Evolutionary conservation across 1,284 basidiomycete species (phyloP).

Genomic region (Xanthoconium separans): DNA sequence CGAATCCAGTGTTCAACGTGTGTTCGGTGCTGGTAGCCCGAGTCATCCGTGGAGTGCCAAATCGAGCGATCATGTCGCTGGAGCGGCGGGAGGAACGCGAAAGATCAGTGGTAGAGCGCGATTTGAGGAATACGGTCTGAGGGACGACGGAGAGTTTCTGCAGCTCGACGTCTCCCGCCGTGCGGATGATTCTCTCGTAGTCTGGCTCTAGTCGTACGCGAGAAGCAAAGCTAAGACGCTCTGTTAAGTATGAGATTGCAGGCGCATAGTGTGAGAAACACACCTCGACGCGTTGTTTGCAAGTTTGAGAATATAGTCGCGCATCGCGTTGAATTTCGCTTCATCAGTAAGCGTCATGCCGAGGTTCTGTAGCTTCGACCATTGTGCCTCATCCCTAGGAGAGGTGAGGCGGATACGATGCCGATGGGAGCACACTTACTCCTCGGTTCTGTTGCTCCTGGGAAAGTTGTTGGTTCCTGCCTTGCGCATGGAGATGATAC

Average conservation of each 20-base stretch:
- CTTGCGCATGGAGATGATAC: slow-evolving; percentile 61
- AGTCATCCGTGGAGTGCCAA: slow-evolving; percentile 47
- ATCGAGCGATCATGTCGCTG: slow-evolving; percentile 36
- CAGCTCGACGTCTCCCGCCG: slow-evolving; percentile 66
- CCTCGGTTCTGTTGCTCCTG: slow-evolving; percentile 64
- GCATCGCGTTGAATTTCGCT: slow-evolving; percentile 78
- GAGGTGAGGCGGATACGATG: not conserved
- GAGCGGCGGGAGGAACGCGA: slow-evolving; percentile 36
- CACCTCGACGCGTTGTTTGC: slow-evolving; percentile 68
- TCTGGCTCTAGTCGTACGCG: slow-evolving; percentile 61
- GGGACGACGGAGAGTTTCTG: slow-evolving; percentile 90
- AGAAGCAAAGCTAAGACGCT: slow-evolving; percentile 55
- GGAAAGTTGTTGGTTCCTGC: slow-evolving; percentile 42
- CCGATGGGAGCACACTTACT: slow-evolving; percentile 47
- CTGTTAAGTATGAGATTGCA: slow-evolving; percentile 4
- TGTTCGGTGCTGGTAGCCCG: slow-evolving; percentile 48
- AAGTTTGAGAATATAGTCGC: slow-evolving; percentile 85
- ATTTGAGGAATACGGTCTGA: slow-evolving; percentile 90
- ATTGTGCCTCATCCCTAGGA: slow-evolving; percentile 70
- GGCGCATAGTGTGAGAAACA: slow-evolving; percentile 5
- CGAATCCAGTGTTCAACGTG: slow-evolving; percentile 49
- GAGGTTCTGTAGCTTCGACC: slow-evolving; percentile 73
- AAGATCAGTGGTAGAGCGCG: slow-evolving; percentile 40
- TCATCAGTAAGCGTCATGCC: slow-evolving; percentile 84
- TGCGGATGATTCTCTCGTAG: slow-evolving; percentile 62